Evolutionary conservation across 208 protist genomes (phyloP), one percentile per base, ranked within the genome.

Genomic region (Trypanosoma boissoni): DNA sequence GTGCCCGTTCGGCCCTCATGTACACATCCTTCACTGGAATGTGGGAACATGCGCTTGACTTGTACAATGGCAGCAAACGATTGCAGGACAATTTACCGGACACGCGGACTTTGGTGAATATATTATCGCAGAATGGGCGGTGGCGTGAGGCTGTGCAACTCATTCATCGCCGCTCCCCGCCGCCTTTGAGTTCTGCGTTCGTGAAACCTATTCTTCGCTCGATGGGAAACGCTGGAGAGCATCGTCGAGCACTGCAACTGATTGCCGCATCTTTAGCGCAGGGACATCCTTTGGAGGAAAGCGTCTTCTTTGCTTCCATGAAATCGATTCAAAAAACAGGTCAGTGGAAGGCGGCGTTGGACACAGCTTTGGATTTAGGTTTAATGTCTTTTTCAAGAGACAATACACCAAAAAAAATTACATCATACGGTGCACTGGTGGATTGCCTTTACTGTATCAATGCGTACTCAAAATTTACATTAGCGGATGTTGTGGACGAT

Each of bases 371-470:
- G 21, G 24, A 64, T 16, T 60, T 86, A 37, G 72, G 83, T n/a
- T 54, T 94, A 10, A 62, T 90, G 36, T 74, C 78, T 7, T 66
- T 61, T 14, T 68, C 83, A 7, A 61, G 74, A 1, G 42, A 72
- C 1, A 72, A 65, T 28, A 74, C 55, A n/a, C 63, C 61, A 24
- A 52, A 54, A 23, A 31, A 75, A 20, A 27, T 73, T 0, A 42
- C 66, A 0, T 23, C 80, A n/a, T 87, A 80, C 43, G 71, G 61
- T 9, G 23, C 67, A 3, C 73, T 94, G 0, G 55, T 86, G 2
- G 56, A 84, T 32, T 91, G 81, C 54, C 60, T 94, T 10, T 94
- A 94, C 54, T 74, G 75, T 31, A 59, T 64, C 3, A 68, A 91
- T 54, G 49, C 78, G 4, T 89, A 94, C 71, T 42, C 16, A 14